Conservation (phyloP, 1,284 basidiomycete species). For the Apiotrichum montevideense region DNA sequence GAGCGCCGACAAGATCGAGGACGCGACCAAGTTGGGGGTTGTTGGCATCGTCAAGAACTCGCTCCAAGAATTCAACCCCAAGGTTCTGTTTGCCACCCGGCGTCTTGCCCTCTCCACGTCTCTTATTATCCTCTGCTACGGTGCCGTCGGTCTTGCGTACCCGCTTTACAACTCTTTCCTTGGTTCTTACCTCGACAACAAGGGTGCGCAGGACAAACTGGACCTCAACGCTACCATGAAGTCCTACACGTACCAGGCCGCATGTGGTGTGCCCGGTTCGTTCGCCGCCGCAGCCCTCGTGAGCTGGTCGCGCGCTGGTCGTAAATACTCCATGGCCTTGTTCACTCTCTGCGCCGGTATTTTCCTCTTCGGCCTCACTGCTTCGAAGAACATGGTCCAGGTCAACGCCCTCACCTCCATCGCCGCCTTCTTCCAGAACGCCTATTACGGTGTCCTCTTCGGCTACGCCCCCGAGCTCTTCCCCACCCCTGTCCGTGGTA, state of each 20-base stretch:
- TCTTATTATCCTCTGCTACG: conserved; percentile 56
- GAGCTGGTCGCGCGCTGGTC: conserved; percentile 52
- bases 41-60: conserved; percentile 45
- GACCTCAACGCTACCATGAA: conserved; percentile 48
- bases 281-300: conserved; percentile 55
- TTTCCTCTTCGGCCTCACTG: conserved; percentile 60
- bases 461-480: conserved; percentile 62
- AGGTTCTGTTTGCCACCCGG: conserved; percentile 53
- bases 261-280: conserved; percentile 56
- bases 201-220: conserved; percentile 21
- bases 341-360: conserved; percentile 54
- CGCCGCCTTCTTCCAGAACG: conserved; percentile 52
- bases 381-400: conserved; percentile 50
- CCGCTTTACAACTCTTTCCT: conserved; percentile 50
- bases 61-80: conserved; percentile 51
- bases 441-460: conserved; percentile 54
- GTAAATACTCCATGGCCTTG: conserved; percentile 53
- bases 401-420: conserved; percentile 57
- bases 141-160: conserved; percentile 57
- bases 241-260: conserved; percentile 51
- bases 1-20: conserved; percentile 13
- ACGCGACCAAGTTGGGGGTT: conserved; percentile 23
- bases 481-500: conserved; percentile 59
- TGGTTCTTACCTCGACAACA: conserved; percentile 52
- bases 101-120: conserved; percentile 54